Conservation (phyloP, 106 monocot genomes). For the Ottelia alismoides region DNA sequence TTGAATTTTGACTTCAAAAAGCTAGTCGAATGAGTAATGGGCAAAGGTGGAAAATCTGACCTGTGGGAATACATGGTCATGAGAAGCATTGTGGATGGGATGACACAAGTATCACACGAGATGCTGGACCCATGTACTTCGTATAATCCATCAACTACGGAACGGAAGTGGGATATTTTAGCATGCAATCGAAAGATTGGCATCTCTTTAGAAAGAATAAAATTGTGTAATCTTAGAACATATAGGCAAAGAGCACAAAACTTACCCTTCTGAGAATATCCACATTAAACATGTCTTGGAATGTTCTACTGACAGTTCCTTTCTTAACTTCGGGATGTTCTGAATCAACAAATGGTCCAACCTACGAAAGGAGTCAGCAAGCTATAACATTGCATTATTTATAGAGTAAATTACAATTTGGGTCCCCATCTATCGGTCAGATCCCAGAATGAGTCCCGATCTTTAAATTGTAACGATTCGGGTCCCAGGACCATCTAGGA, state of each 20-base stretch:
- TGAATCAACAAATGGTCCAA: slow-evolving; percentile 95
- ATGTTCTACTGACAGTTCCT: slow-evolving; percentile 58
- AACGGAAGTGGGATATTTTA: not conserved
- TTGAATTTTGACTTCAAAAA: too few relatives aligned
- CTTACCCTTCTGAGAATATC: slow-evolving; percentile 73
- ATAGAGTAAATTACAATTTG: too few relatives aligned
- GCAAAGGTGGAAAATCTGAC: too few relatives aligned
- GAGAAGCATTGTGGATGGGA: slow-evolving; percentile 91
- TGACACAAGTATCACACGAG: slow-evolving; percentile 67
- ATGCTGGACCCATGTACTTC: slow-evolving; percentile 61
- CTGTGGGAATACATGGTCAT: slow-evolving; percentile 94
- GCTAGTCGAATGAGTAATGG: too few relatives aligned
- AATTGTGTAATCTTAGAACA: too few relatives aligned
- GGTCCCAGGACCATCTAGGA: too few relatives aligned
- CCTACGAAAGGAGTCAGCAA: slow-evolving; percentile 20
- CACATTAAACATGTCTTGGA: slow-evolving; percentile 67
- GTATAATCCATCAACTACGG: slow-evolving; percentile 61
- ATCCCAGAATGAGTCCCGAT: too few relatives aligned
- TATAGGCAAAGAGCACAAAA: too few relatives aligned
- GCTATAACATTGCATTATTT: not conserved
- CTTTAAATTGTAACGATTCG: too few relatives aligned
- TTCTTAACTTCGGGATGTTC: slow-evolving; percentile 92
- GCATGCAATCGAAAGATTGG: too few relatives aligned
- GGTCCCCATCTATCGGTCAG: too few relatives aligned
- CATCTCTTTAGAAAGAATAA: too few relatives aligned